Base-by-base conservation (phyloP, 1,139 yeast genomes). In the Magnusiomyces clavatus region DNA sequence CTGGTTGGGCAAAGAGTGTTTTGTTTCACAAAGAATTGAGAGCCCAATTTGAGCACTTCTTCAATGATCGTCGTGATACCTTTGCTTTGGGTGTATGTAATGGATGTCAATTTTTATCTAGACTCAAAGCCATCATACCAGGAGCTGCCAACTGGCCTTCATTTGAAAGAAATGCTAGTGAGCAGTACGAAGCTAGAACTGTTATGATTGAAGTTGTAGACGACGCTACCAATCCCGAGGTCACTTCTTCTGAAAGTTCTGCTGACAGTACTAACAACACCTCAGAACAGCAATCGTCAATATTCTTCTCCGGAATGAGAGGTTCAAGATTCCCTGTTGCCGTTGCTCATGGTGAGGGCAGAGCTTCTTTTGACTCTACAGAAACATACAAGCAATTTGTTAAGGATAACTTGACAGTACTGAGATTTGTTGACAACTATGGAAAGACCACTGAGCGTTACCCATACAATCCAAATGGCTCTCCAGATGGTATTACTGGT, bases 21-120 rank as follows among this genome's bases (percentile, higher is more conserved):
- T 73, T 94, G 60, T 89, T 83, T 77, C 85, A 92, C 65, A 87
- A 82, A 39, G 76, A 73, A 52, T 85, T 94, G 46, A 82, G 94
- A 66, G 66, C 76, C 40, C 90, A 87, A 71, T 94, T 94, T 69
- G 70, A 75, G 61, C 77, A 72, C 51, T 92, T 92, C 69, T 92
- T 94, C 80, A 83, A 82, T 63, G 86, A 82, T 54, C 83, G 98
- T 70, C 72, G 74, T 24, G 95, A 92, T 65, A 92, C 98, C 1
- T 94, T 94, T 74, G 96, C 97, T n/a, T 82, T 92, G 63, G 99
- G 98, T 70, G 96, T 96, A 48, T 94, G 99, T 77, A 94, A 94
- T 67, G 99, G 99, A 56, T 94, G 99, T 74, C 99, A 94, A 71
- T 94, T 94, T 75, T 73, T 92, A 65, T 83, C 96, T 56, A 83